Conservation (phyloP, 2,329 filamentous ascomycete species). For the Aciculosporium take region DNA sequence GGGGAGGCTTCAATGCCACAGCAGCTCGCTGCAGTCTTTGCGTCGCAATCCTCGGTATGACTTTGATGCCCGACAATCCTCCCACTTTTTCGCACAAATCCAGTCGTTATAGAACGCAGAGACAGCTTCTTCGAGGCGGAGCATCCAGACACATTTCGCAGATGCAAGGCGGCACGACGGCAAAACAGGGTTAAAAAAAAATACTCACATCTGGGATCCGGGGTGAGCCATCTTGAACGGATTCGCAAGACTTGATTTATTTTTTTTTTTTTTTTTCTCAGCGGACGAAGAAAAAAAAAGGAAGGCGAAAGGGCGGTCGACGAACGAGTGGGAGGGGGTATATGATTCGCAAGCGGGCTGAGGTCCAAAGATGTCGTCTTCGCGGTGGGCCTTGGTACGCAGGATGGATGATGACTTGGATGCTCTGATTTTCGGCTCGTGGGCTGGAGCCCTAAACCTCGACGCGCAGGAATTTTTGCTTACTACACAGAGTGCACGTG, state of each 20-base stretch:
- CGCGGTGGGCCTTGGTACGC: constrained; percentile 5
- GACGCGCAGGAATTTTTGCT: constrained; percentile 4
- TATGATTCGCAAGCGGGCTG: constrained; percentile 6
- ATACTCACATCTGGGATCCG: constrained; percentile 47
- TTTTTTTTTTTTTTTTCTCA: constrained; percentile 11
- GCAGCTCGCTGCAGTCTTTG: not conserved
- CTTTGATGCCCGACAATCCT: not conserved
- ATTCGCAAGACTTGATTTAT: constrained; percentile 7
- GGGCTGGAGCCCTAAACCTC: constrained; percentile 18
- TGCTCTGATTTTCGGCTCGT: constrained; percentile 12
- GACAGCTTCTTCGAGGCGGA: not conserved
- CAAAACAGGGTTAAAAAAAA: not conserved
- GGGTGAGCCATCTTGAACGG: constrained; percentile 44
- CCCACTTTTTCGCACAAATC: not conserved
- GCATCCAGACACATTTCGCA: not conserved
- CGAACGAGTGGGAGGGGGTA: constrained; percentile 7
- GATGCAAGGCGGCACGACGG: not conserved
- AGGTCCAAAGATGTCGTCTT: constrained; percentile 7
- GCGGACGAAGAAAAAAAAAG: not conserved
- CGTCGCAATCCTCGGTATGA: not conserved
- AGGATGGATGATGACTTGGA: constrained; percentile 2
- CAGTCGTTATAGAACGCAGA: not conserved
- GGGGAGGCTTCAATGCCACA: not conserved
- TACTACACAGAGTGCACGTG: too few species aligned
- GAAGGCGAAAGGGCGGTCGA: constrained; percentile 17